Evolutionary conservation across 2,329 filamentous ascomycete genomes (phyloP).

Genomic region (Phyllosticta paracitricarpa): DNA sequence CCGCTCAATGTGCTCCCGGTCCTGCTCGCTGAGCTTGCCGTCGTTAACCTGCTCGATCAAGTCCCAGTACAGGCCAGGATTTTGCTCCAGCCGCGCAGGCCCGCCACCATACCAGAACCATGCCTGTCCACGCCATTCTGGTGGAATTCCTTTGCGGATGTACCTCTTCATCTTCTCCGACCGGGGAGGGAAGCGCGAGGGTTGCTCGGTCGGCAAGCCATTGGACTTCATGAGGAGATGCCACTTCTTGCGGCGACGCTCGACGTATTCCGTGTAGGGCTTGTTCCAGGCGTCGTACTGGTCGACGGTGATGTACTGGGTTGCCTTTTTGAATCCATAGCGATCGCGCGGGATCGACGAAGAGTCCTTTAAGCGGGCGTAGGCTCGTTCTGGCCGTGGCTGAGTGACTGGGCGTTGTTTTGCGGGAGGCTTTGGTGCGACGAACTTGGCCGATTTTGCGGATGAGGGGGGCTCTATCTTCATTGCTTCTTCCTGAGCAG

Average conservation of each 20-base stretch:
- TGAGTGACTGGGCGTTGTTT: not conserved
- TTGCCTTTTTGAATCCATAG: constrained; percentile 87
- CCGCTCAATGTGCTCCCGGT: constrained; percentile 84
- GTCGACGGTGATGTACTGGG: constrained; percentile 63
- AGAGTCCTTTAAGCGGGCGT: not conserved
- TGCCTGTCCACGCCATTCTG: constrained; percentile 86
- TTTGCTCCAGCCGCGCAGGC: constrained; percentile 64
- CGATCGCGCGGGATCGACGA: constrained; percentile 53
- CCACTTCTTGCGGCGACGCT: constrained; percentile 74
- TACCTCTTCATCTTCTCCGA: constrained; percentile 81
- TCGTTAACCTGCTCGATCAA: constrained; percentile 58
- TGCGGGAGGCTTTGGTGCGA: not conserved
- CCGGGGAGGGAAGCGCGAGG: constrained; percentile 68
- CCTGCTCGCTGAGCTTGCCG: constrained; percentile 53
- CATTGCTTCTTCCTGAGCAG: constrained; percentile 3
- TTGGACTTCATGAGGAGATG: constrained; percentile 64
- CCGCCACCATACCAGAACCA: constrained; percentile 97
- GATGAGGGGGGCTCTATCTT: constrained; percentile 1
- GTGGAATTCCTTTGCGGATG: constrained; percentile 84
- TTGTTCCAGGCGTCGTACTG: constrained; percentile 77
- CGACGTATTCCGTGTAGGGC: constrained; percentile 64
- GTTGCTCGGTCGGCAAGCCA: constrained; percentile 59
- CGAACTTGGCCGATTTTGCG: not conserved
- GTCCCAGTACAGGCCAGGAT: constrained; percentile 66
- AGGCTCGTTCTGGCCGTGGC: not conserved